Base-by-base conservation (phyloP, 208 protist genomes). In the Trypanosoma melophagium region DNA sequence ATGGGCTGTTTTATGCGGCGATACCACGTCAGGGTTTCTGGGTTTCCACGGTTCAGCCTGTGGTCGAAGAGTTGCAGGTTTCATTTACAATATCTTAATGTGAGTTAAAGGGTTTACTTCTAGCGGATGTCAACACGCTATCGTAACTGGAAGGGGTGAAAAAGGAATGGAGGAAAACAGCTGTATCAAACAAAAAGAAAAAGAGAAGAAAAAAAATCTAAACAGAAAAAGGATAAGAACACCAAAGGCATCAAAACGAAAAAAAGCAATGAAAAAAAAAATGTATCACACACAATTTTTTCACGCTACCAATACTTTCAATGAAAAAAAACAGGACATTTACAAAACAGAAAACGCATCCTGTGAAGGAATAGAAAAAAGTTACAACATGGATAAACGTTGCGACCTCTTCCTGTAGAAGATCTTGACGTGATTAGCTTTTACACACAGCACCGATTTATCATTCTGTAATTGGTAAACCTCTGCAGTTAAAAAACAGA, bases 11-110 rank as follows among this genome's bases (percentile, higher is more conserved):
- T 45, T 56, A 24, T 65, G 63, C 19, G 45, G 73, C 19, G 40
- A 45, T 74, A 51, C 41, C 56, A 59, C 60, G 31, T 40, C 21
- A 4, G 54, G 21, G 22, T 52, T 69, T 41, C 40, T 42, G 0
- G 86, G 83, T 58, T 75, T 73, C 86, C 86, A 93, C 22, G 83
- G 81, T 66, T 86, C 86, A 9, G 83, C 83, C 56, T 84, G 56
- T 1, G 76, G 75, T 64, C 69, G 84, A 28, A 86, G 73, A 28
- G 81, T 89, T 9, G 81, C 83, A 9, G 57, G 70, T 66, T 80
- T 78, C 58, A 63, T 75, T 57, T 47, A 16, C 42, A n/a, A 54
- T 8, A 54, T 13, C 1, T 22, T 53, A 60, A 14, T 22, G 40
- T 56, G 44, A 19, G n/a, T 17, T 58, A 28, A 16, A n/a, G 44